A percentile compares a stretch with the other conserved stretches of the same genome.
Conservation (phyloP, 1,139 yeast genomes). For the Meyerozyma guilliermondii region DNA sequence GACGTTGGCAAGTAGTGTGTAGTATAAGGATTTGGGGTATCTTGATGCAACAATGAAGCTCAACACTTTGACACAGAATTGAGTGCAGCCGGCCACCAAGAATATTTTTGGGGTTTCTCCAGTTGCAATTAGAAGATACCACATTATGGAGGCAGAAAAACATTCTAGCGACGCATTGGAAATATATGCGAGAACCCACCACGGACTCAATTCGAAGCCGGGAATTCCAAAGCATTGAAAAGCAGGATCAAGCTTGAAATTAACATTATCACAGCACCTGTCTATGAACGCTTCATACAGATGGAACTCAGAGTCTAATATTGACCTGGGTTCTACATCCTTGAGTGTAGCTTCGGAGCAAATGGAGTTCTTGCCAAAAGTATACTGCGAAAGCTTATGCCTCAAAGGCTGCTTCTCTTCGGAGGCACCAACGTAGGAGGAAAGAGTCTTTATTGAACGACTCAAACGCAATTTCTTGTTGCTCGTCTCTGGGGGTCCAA, state of each 20-base stretch:
- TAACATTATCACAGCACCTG: neutral
- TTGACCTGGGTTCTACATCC: neutral
- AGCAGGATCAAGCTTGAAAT: conserved; percentile 8
- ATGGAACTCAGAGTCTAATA: neutral
- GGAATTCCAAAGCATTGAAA: conserved; percentile 8
- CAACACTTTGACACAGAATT: neutral
- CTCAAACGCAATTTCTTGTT: neutral
- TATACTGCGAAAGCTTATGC: conserved; percentile 1
- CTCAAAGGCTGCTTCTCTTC: neutral
- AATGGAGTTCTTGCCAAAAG: conserved; percentile 1
- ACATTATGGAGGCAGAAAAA: neutral
- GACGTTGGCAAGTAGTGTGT: neutral
- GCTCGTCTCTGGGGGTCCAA: conserved; percentile 1
- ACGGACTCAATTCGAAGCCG: neutral
- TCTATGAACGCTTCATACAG: neutral
- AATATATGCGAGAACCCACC: neutral
- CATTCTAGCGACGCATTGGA: neutral
- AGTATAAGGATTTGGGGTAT: neutral
- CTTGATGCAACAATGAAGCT: neutral
- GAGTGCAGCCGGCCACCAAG: neutral
- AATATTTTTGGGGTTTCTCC: neutral
- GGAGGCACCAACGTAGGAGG: neutral
- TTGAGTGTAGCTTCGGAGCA: neutral
- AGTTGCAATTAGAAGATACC: neutral
- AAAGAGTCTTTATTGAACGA: neutral